These are phyloP conservation scores for Mortierella sp. DNA, from an alignment of 371 early-diverging fungal species.

Conservation along the genomic window DNA sequence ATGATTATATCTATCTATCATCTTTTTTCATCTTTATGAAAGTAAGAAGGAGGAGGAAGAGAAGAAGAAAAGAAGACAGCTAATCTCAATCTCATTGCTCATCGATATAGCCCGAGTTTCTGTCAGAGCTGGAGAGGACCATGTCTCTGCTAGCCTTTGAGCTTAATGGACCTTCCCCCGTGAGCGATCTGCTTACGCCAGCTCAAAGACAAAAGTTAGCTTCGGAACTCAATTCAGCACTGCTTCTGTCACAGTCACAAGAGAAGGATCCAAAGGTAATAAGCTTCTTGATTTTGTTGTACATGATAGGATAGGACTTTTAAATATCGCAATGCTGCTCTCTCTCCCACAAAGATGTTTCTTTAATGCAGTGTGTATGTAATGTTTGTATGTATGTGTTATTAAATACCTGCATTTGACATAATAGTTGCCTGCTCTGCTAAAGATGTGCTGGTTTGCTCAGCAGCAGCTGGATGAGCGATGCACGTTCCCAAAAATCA, in stretches of 20 bases:
- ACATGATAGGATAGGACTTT: neutral
- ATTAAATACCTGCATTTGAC: neutral
- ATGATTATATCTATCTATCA: neutral
- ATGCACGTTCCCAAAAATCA: slow-evolving; percentile 85
- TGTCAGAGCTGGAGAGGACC: slow-evolving; percentile 93
- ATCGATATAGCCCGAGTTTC: slow-evolving; percentile 83
- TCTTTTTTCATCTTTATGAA: neutral
- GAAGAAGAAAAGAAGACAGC: neutral
- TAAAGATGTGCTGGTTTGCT: slow-evolving; percentile 93
- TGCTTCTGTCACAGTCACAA: slow-evolving; percentile 90
- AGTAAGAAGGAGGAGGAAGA: neutral
- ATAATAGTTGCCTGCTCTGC: slow-evolving; percentile 77
- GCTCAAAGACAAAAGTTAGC: slow-evolving; percentile 94
- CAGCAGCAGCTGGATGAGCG: slow-evolving; percentile 90
- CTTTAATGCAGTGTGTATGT: neutral
- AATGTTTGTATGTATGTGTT: neutral
- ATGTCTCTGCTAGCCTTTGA: slow-evolving; percentile 97
- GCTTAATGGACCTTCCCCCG: slow-evolving; percentile 74
- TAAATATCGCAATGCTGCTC: neutral
- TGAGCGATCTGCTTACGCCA: slow-evolving; percentile 86
- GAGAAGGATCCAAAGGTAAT: slow-evolving; percentile 89
- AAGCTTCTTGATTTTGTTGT: neutral
- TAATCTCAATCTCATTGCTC: neutral
- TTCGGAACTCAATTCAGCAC: slow-evolving; percentile 93
- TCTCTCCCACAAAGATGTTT: slow-evolving; percentile 1